Conservation (phyloP, 2,329 filamentous ascomycete species). For the Paecilomyces sp. region DNA sequence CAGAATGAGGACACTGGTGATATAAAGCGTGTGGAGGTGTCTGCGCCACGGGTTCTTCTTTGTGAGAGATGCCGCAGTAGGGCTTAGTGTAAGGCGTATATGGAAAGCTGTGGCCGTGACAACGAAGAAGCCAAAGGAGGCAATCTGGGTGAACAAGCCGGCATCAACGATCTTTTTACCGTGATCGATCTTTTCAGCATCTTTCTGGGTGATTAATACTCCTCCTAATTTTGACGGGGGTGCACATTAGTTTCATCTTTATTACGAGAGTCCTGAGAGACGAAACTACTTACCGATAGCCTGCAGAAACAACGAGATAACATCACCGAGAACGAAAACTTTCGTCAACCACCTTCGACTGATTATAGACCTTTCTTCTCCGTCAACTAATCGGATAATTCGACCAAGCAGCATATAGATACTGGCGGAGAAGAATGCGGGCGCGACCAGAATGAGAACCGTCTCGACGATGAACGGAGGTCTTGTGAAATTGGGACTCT, state of each 20-base stretch:
- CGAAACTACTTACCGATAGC: conserved; percentile 4
- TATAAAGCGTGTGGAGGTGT: conserved; percentile 21
- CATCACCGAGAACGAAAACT: conserved; percentile 40
- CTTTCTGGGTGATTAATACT: not conserved
- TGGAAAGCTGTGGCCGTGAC: conserved; percentile 43
- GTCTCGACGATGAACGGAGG: conserved; percentile 35
- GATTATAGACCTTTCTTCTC: conserved; percentile 35
- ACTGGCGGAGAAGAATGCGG: conserved; percentile 40
- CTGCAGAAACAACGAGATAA: conserved; percentile 42
- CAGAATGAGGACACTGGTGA: conserved; percentile 11
- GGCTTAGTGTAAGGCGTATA: conserved; percentile 23
- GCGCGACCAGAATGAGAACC: conserved; percentile 39
- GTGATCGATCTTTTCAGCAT: not conserved
- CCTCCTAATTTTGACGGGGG: not conserved
- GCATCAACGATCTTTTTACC: conserved; percentile 39
- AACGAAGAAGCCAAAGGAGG: conserved; percentile 49
- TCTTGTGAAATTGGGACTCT: conserved; percentile 38
- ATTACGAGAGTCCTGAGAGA: not conserved
- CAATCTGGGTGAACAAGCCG: conserved; percentile 49
- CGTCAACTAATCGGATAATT: conserved; percentile 33
- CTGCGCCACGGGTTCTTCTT: conserved; percentile 18
- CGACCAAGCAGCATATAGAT: conserved; percentile 43
- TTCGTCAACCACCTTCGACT: conserved; percentile 38
- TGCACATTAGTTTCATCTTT: not conserved
- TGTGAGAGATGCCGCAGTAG: conserved; percentile 14